Conservation (phyloP, 2,329 filamentous ascomycete genomes). For the Periconia digitata region DNA sequence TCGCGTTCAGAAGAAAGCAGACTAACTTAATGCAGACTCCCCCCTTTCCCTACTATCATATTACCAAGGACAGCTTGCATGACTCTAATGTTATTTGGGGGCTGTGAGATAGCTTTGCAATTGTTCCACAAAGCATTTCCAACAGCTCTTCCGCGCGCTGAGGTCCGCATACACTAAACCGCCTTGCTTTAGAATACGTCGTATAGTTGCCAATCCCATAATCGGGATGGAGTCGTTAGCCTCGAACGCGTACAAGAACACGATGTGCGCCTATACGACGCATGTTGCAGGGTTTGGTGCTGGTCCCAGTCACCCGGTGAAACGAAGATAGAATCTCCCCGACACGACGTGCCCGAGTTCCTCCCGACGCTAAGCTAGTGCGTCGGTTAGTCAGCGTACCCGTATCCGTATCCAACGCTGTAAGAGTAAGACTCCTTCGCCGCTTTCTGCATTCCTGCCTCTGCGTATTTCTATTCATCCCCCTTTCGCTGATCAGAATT, state of each 20-base stretch:
- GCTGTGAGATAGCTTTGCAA: too few relatives aligned
- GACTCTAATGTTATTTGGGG: too few relatives aligned
- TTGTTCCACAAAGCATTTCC: too few relatives aligned
- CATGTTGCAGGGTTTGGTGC: not conserved
- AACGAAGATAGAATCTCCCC: not conserved
- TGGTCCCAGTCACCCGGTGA: too few relatives aligned
- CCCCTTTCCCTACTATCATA: too few relatives aligned
- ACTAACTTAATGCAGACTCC: not conserved
- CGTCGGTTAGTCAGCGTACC: constrained; percentile 4
- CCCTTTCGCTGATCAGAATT: constrained; percentile 2
- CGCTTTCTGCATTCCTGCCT: not conserved
- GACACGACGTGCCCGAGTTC: not conserved
- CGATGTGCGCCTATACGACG: not conserved
- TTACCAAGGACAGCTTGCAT: too few relatives aligned
- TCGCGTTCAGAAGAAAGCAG: constrained; percentile 2
- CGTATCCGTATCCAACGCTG: constrained; percentile 3
- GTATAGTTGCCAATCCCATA: not conserved
- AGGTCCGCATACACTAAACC: not conserved
- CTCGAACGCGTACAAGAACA: not conserved
- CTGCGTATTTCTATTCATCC: not conserved
- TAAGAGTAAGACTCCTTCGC: not conserved
- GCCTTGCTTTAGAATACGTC: not conserved
- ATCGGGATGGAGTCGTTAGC: not conserved
- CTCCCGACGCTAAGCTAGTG: not conserved
- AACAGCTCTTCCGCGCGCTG: too few relatives aligned